These are phyloP conservation scores for Umbilicaria muhlenbergii DNA, from an alignment of 495 filamentous ascomycete genomes.

Conservation along the genomic window DNA sequence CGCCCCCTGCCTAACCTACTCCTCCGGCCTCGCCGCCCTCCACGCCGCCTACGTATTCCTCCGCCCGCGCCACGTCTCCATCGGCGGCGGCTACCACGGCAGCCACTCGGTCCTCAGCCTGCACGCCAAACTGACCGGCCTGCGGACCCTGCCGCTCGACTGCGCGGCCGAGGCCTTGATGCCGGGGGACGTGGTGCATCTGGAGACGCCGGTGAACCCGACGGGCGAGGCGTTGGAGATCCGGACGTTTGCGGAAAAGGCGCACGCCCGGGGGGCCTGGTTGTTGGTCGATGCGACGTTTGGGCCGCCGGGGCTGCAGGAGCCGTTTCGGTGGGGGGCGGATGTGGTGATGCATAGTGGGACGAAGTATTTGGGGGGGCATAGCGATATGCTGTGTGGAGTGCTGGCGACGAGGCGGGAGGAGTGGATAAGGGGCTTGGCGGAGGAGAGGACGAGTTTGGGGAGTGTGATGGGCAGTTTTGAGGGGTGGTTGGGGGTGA, in stretches of 20 bases:
- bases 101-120: conserved; percentile 70
- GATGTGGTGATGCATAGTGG: conserved; percentile 83
- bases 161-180: conserved; percentile 38
- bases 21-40: conserved; percentile 74
- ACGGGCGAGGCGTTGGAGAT: conserved; percentile 67
- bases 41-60: conserved; percentile 65
- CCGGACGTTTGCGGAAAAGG: conserved; percentile 46
- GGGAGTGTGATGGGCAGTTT: conserved; percentile 80
- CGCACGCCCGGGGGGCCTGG: conserved; percentile 53
- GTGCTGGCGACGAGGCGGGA: conserved; percentile 48
- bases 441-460: conserved; percentile 50
- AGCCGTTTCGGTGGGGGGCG: conserved; percentile 66
- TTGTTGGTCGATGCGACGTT: conserved; percentile 88
- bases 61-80: conserved; percentile 62
- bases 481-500: conserved; percentile 81
- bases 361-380: conserved; percentile 91
- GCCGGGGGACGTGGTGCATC: conserved; percentile 69
- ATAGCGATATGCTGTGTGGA: conserved; percentile 80
- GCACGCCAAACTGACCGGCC: conserved; percentile 51
- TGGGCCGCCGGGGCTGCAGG: conserved; percentile 75
- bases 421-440: conserved; percentile 41
- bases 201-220: conserved; percentile 89
- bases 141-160: conserved; percentile 49
- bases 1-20: conserved; percentile 57
- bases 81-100: conserved; percentile 81